Base-by-base conservation (phyloP, 2,329 filamentous ascomycete genomes). In the Cladosporium sp. region DNA sequence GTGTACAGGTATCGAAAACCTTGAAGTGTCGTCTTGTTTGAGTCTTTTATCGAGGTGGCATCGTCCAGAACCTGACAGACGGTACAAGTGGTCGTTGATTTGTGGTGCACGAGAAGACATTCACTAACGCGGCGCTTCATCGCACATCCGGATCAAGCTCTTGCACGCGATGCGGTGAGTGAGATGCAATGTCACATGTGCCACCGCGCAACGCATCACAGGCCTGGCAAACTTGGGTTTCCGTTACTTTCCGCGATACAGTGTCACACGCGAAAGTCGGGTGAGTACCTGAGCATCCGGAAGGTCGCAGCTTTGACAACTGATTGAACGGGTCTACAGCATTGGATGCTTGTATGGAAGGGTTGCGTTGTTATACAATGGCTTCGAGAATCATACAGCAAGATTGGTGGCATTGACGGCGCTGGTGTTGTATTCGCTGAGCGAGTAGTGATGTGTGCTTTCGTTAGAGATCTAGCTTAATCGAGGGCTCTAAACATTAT, bases 181-280 rank as follows among this genome's bases (percentile, higher is more conserved):
- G 47, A 37, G 28, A 37, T 37, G 47, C 47, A 50, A 37, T 22
- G 47, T 50, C 28, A 50, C 47, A 50, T 50, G 47, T 50, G 47
- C 9, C 6, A 50, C 47, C 14, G 28, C 11, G 28, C 15, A 50
- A 50, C 30, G 47, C 30, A 14, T 37, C 28, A 50, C 47, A 50
- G 47, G 38, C 11, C 17, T 19, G 15, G 14, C 30, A 40, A 40
- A 14, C 38, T 40, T n/a, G 7, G 15, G 15, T 19, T 17, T 14
- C 38, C 38, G 38, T 8, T 15, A 7, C 38, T 19, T 40, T 17
- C 15, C 15, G 15, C 38, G 7, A 19, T 22, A 19, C n/a, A 7
- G 2, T 22, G 47, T 37, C 30, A 37, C 30, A 50, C 47, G 11
- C 6, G 30, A 22, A n/a, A 50, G 30, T 17, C 28, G 17, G 47